Conservation (phyloP, 1,284 basidiomycete genomes). For the Rhodofomes roseus region DNA sequence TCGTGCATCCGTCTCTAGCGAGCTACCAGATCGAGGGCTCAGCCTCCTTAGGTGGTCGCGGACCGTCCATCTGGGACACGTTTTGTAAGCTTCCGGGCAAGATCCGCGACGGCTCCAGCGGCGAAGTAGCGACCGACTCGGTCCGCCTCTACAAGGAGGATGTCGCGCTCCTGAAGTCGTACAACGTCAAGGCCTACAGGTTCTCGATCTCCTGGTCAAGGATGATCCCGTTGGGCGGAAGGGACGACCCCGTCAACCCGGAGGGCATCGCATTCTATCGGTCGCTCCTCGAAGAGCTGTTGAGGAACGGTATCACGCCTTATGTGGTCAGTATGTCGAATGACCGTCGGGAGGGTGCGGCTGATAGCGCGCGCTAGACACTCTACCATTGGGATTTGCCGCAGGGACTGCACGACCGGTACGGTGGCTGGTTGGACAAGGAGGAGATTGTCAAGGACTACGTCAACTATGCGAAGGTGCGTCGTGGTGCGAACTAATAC, state of each 20-base stretch:
- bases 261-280: constrained; percentile 65
- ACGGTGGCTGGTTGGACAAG: constrained; percentile 72
- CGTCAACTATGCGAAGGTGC: constrained; percentile 52
- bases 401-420: constrained; percentile 63
- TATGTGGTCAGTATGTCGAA: constrained; percentile 49
- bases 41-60: constrained; percentile 47
- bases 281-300: constrained; percentile 58
- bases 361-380: constrained; percentile 39
- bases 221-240: constrained; percentile 68
- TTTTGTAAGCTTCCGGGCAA: constrained; percentile 65
- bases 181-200: constrained; percentile 32
- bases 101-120: constrained; percentile 60
- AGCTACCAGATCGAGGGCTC: constrained; percentile 65
- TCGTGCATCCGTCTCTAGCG: constrained; percentile 12
- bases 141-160: constrained; percentile 68
- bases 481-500: background rate
- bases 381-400: constrained; percentile 81
- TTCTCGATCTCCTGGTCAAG: constrained; percentile 77
- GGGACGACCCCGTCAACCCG: constrained; percentile 63
- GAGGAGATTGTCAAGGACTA: constrained; percentile 62
- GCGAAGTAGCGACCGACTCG: constrained; percentile 69
- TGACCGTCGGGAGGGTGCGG: background rate
- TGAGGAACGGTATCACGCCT: constrained; percentile 59
- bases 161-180: constrained; percentile 51
- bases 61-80: constrained; percentile 71